Evolutionary conservation across 371 early-diverging fungal genomes (phyloP).

Genomic region (Gilbertella persicaria): DNA sequence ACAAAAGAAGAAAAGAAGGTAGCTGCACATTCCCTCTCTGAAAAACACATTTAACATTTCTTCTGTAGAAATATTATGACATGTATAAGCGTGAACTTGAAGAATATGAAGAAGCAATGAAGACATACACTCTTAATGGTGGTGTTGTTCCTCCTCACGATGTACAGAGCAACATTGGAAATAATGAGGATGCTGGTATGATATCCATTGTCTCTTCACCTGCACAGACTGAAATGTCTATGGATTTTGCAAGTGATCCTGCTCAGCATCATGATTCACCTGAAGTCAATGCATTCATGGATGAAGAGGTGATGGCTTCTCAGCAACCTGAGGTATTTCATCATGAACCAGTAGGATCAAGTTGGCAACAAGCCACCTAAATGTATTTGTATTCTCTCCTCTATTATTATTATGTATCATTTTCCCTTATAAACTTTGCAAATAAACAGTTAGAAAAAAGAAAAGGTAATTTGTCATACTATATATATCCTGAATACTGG

Average conservation of each 20-base stretch:
- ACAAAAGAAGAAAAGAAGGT: conserved; percentile 55
- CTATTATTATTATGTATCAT: too few relatives aligned
- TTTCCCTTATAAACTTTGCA: too few relatives aligned
- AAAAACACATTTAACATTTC: too few relatives aligned
- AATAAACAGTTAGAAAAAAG: too few relatives aligned
- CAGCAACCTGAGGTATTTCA: conserved; percentile 1
- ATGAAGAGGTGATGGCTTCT: conserved; percentile 5
- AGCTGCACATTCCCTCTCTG: conserved; percentile 10
- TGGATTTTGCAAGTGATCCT: conserved; percentile 20
- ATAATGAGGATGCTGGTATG: background rate
- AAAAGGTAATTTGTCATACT: too few relatives aligned
- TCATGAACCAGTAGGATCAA: background rate
- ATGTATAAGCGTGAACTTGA: conserved; percentile 52
- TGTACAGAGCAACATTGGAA: background rate
- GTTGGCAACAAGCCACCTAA: conserved; percentile 1
- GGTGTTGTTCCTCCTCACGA: conserved; percentile 2
- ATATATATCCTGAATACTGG: too few relatives aligned
- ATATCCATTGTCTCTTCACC: conserved; percentile 23
- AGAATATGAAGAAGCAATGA: conserved; percentile 55
- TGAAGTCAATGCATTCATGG: conserved; percentile 8
- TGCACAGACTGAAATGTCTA: conserved; percentile 23
- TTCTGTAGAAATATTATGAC: conserved; percentile 50
- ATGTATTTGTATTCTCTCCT: background rate
- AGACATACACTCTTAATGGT: conserved; percentile 30
- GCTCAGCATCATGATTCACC: conserved; percentile 12